A percentile compares a stretch with the other conserved stretches of the same genome.
phyloP scores from a whole-genome alignment of 495 filamentous ascomycete genomes.

The Penicillium argentinense region DNA sequence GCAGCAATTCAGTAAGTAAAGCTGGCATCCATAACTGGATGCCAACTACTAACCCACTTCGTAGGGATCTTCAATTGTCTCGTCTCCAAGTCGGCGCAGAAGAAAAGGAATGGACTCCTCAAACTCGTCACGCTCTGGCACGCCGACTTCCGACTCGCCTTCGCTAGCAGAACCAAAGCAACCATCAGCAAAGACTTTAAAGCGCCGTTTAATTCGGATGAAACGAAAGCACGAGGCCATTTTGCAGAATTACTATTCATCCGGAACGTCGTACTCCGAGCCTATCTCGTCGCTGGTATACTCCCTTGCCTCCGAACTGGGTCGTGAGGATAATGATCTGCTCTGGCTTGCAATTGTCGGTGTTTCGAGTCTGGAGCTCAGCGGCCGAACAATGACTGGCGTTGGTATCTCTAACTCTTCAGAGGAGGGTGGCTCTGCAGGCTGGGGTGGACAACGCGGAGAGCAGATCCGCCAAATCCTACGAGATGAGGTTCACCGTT shows the following conservation, averaged over 20 bases:
- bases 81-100: conserved; percentile 47
- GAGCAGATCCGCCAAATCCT: conserved; percentile 81
- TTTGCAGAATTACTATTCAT: conserved; percentile 75
- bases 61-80: conserved; percentile 60
- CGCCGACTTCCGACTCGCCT: conserved; percentile 49
- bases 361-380: conserved; percentile 86
- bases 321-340: conserved; percentile 93
- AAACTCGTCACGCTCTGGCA: conserved; percentile 47
- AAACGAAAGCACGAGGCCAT: conserved; percentile 73
- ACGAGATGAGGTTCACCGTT: conserved; percentile 88
- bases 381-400: conserved; percentile 79
- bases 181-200: conserved; percentile 67
- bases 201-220: conserved; percentile 68
- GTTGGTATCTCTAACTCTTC: conserved; percentile 67
- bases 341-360: conserved; percentile 95
- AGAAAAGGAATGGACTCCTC: conserved; percentile 38
- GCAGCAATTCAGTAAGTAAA: conserved; percentile 78
- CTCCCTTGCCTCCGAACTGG: conserved; percentile 89
- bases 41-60: conserved; percentile 25
- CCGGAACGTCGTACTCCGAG: conserved; percentile 89
- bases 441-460: conserved; percentile 81
- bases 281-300: conserved; percentile 93
- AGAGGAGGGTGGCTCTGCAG: conserved; percentile 58
- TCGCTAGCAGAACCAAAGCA: conserved; percentile 59
- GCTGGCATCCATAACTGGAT: background rate